These are phyloP conservation scores for Scenedesmus sp. DNA, from an alignment of 163 green algal genomes.

Conservation along the genomic window DNA sequence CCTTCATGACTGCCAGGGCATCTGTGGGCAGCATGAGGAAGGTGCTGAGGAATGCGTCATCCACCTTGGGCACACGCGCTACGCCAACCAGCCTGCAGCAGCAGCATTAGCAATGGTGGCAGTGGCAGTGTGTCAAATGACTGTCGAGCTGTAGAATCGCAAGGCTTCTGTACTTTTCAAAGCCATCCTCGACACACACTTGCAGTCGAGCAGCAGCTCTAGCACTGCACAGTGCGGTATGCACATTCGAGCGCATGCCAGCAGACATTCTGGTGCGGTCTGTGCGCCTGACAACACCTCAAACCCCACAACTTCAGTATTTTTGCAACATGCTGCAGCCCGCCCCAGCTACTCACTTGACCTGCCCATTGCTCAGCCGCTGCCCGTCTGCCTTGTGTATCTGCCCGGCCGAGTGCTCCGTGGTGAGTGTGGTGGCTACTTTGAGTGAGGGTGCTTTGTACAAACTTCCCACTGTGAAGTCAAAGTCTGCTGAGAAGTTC, in stretches of 20 bases:
- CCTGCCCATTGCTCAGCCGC: constrained; percentile 53
- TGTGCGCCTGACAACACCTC: too few species aligned
- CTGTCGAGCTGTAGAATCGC: too few species aligned
- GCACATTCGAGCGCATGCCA: neutral
- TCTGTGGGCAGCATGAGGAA: constrained; percentile 87
- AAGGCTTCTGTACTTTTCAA: too few species aligned
- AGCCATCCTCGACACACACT: neutral
- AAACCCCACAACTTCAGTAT: too few species aligned
- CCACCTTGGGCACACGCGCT: constrained; percentile 64
- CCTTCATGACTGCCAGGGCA: constrained; percentile 79
- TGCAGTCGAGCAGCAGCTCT: neutral
- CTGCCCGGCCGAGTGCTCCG: constrained; percentile 61
- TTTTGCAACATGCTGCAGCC: neutral
- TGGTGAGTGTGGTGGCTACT: constrained; percentile 74
- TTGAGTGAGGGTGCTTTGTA: constrained; percentile 75
- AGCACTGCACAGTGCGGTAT: neutral
- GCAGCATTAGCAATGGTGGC: constrained; percentile 1
- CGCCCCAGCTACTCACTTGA: constrained; percentile 42
- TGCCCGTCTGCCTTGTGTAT: constrained; percentile 56
- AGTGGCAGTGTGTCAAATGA: neutral
- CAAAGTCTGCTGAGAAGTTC: constrained; percentile 78
- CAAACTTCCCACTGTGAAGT: constrained; percentile 69
- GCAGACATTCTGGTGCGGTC: too few species aligned
- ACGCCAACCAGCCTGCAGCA: constrained; percentile 72
- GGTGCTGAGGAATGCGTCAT: constrained; percentile 73